Evolutionary conservation across 2,329 filamentous ascomycete species (phyloP).

Genomic region (Trichoderma brevicompactum): DNA sequence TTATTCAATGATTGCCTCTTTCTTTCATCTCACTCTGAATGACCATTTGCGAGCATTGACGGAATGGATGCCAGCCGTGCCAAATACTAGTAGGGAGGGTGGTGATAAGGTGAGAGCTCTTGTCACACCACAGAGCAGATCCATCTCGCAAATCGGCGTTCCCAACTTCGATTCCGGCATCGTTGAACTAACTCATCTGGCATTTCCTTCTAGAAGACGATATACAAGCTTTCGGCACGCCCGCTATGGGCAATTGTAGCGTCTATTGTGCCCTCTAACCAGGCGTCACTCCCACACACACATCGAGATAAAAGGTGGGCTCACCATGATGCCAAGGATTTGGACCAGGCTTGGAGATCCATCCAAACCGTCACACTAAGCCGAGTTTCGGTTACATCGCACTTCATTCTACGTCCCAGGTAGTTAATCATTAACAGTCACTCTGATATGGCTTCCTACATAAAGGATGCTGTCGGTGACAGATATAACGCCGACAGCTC

Average conservation of each 20-base stretch:
- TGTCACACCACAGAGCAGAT: too few species aligned
- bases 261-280: background rate
- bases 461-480: background rate
- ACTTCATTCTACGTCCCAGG: too few species aligned
- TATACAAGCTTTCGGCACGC: slow-evolving; percentile 1
- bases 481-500: background rate
- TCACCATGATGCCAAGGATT: background rate
- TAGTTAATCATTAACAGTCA: too few species aligned
- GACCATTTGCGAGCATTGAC: too few species aligned
- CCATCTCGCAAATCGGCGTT: too few species aligned
- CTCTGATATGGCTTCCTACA: background rate
- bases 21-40: too few species aligned
- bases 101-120: too few species aligned
- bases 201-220: too few species aligned
- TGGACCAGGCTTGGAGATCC: background rate
- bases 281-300: background rate
- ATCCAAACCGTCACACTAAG: background rate
- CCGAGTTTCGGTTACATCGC: background rate
- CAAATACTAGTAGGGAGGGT: too few species aligned
- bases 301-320: background rate
- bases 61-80: too few species aligned
- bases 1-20: background rate
- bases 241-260: background rate
- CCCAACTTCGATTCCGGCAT: too few species aligned
- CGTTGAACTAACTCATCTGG: too few species aligned